A percentile compares a stretch with the other conserved stretches of the same genome.
These are phyloP conservation scores for Lactifluus pinguis DNA, from an alignment of 768 basidiomycete genomes.

Conservation along the genomic window DNA sequence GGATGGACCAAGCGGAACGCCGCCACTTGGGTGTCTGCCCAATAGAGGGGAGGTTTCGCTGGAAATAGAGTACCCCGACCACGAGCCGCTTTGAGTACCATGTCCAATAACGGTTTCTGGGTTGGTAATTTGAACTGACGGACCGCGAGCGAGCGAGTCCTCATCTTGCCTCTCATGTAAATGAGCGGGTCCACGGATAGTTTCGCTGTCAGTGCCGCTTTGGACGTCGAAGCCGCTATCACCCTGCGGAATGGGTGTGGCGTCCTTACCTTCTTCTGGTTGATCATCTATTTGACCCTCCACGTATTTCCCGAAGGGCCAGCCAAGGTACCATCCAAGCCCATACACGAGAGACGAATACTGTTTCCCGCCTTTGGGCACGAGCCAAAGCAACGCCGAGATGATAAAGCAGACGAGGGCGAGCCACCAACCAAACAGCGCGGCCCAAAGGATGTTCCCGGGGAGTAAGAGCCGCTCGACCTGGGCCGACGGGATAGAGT, in stretches of 20 bases:
- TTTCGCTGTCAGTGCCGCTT: conserved; percentile 29
- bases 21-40: conserved; percentile 32
- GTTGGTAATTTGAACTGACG: conserved; percentile 15
- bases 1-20: conserved; percentile 31
- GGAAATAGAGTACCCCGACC: conserved; percentile 30
- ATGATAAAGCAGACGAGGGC: conserved; percentile 58
- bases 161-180: conserved; percentile 1
- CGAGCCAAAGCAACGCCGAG: conserved; percentile 56
- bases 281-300: conserved; percentile 55
- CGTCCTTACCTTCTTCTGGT: conserved; percentile 31
- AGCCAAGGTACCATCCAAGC: conserved; percentile 90
- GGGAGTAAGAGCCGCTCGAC: conserved; percentile 89
- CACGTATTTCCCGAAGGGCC: conserved; percentile 99
- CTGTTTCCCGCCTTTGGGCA: conserved; percentile 73
- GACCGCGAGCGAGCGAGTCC: background rate
- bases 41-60: conserved; percentile 41
- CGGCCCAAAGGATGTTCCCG: conserved; percentile 88
- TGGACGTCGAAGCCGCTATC: conserved; percentile 22
- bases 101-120: conserved; percentile 33
- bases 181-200: conserved; percentile 26
- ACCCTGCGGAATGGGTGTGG: conserved; percentile 28
- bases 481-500: conserved; percentile 85
- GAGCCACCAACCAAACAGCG: conserved; percentile 93
- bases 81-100: conserved; percentile 41
- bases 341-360: conserved; percentile 87